Percentiles rank a stretch among this genome's conserved stretches.
phyloP scores from a whole-genome alignment of 371 early-diverging fungal species.

The Batkoa obscura region DNA sequence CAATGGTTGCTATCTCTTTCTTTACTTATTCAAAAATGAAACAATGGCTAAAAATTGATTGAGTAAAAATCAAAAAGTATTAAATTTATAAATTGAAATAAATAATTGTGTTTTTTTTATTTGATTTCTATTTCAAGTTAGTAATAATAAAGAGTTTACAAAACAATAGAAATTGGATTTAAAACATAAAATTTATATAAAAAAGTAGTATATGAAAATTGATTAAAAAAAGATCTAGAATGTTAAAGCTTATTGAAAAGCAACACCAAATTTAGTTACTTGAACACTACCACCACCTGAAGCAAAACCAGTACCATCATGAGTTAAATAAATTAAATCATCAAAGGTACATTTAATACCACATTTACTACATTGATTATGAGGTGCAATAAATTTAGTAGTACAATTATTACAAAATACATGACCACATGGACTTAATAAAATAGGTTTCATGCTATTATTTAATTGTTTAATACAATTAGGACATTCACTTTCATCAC shows the following conservation, averaged over 20 bases:
- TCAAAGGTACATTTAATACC: not conserved
- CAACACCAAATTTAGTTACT: not conserved
- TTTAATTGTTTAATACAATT: not conserved
- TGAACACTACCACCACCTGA: constrained; percentile 2
- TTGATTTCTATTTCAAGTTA: too few relatives aligned
- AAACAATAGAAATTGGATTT: too few relatives aligned
- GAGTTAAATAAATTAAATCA: not conserved
- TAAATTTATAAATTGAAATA: too few relatives aligned
- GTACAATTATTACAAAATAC: not conserved
- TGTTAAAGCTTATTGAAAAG: constrained; percentile 3
- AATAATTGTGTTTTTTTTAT: too few relatives aligned
- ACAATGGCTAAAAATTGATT: constrained; percentile 32
- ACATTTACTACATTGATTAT: not conserved
- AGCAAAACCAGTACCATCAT: constrained; percentile 4
- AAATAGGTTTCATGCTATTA: not conserved
- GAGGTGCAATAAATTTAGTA: constrained; percentile 1
- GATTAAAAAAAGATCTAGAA: too few relatives aligned
- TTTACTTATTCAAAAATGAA: constrained; percentile 65
- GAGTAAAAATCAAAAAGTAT: too few relatives aligned
- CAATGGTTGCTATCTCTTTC: constrained; percentile 78
- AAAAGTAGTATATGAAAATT: too few relatives aligned
- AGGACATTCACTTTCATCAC: not conserved
- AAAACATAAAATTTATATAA: too few relatives aligned
- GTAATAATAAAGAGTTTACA: too few relatives aligned
- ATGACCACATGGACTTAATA: constrained; percentile 1